Evolutionary conservation across 257 asterid genomes (phyloP), one percentile per base, ranked within the genome.

Genomic region (Cinchona pubescens): DNA sequence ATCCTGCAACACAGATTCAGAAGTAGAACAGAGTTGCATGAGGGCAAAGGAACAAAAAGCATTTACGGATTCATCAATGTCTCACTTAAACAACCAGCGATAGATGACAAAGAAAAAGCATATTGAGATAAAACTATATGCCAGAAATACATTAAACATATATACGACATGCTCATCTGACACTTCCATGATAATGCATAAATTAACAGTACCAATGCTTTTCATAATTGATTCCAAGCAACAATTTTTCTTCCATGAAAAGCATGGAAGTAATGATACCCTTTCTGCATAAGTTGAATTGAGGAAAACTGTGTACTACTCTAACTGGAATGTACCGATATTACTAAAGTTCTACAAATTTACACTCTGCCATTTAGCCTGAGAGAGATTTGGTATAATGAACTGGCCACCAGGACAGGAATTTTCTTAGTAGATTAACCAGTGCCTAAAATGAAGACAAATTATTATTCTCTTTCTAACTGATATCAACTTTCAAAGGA

Each of bases 1-100:
- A 74, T 94, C 98, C 98, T 94, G 95, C 77, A 74, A 74, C 67
- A 69, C 30, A 45, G 64, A 42, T 46, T 64, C 67, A 21, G 55
- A 65, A 48, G 72, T 9, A 30, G 51, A 18, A 59, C 37, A 7
- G 5, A 70, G 29, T 65, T 79, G 67, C n/a, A 77, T 48, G 35
- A 58, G 42, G 49, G 45, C 19, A 64, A 68, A 42, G 27, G 6
- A 38, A 71, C 66, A 30, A 74, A 66, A 69, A 71, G 74, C 72
- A 49, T 35, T 59, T 32, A 49, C 32, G 21, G 34, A 25, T 46
- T n/a, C 63, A 53, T 23, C 21, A 75, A 25, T 42, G 11, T 29
- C 5, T n/a, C 15, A 15, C n/a, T 19, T 19, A 21, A 38, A 72
- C 32, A 30, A 63, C 1, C 0, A 74, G 64, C 30, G 23, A 75